Percentiles rank a stretch among this genome's conserved stretches.
Conservation (phyloP, 306 rosid genomes). For the Alnus glutinosa region DNA sequence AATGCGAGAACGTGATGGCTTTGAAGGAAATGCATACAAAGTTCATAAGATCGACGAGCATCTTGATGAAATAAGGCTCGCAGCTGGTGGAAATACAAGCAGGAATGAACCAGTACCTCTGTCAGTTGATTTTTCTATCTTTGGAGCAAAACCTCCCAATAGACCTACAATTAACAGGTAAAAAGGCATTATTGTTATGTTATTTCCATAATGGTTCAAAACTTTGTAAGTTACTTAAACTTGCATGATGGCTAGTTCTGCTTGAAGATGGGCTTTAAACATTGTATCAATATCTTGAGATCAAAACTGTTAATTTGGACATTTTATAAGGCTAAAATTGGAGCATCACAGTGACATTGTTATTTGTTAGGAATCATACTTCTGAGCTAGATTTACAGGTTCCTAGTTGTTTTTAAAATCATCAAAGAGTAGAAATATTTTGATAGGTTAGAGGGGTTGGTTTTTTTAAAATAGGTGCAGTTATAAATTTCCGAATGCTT, state of each 20-base stretch:
- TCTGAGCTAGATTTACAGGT: constrained; percentile 1
- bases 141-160: constrained; percentile 85
- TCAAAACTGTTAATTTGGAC: background rate
- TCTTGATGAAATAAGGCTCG: constrained; percentile 48
- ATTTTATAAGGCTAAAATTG: background rate
- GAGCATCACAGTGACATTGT: background rate
- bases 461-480: too few relatives aligned
- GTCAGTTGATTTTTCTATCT: constrained; percentile 89
- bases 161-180: constrained; percentile 97
- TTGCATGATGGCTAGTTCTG: constrained; percentile 1
- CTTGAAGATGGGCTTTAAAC: constrained; percentile 28
- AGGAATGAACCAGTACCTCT: constrained; percentile 64
- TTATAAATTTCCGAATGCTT: too few relatives aligned
- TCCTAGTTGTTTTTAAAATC: too few relatives aligned
- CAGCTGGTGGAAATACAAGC: constrained; percentile 62
- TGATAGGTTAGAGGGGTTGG: too few relatives aligned
- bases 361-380: background rate
- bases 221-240: constrained; percentile 7
- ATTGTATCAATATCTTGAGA: constrained; percentile 13
- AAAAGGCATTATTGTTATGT: constrained; percentile 7
- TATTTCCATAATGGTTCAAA: constrained; percentile 20
- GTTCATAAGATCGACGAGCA: constrained; percentile 55
- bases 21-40: constrained; percentile 61
- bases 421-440: too few relatives aligned
- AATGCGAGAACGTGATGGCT: constrained; percentile 78